These are phyloP conservation scores for Pilobolus umbonatus DNA, from an alignment of 192 early-diverging fungal genomes.

Conservation along the genomic window DNA sequence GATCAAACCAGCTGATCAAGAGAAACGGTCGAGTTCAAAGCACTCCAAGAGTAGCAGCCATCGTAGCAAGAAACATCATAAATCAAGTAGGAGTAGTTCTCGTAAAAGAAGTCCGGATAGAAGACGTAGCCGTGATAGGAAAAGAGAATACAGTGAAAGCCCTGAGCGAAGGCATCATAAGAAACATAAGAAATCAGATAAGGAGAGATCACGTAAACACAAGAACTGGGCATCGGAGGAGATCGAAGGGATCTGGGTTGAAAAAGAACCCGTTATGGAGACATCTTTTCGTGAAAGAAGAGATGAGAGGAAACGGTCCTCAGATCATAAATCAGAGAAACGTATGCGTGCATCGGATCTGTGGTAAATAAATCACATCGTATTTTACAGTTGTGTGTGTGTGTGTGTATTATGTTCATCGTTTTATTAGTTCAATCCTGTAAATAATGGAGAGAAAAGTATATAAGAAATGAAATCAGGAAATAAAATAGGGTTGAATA, in stretches of 20 bases:
- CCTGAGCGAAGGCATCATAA: too few species aligned
- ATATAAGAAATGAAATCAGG: too few species aligned
- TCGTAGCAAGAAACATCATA: not conserved
- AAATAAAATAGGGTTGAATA: too few species aligned
- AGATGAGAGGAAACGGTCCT: too few species aligned
- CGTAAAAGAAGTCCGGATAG: conserved; percentile 6
- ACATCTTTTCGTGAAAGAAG: too few species aligned
- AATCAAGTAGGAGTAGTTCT: not conserved
- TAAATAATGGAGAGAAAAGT: too few species aligned
- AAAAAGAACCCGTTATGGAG: conserved; percentile 15
- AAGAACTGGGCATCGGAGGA: not conserved
- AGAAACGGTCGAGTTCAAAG: not conserved
- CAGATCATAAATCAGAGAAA: too few species aligned
- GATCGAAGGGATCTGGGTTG: conserved; percentile 14
- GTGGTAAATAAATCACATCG: too few species aligned
- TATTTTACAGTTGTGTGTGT: too few species aligned
- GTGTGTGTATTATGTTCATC: too few species aligned
- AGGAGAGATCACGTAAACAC: not conserved
- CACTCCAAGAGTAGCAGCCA: not conserved
- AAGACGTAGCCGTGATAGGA: not conserved
- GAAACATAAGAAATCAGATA: not conserved
- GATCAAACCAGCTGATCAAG: not conserved
- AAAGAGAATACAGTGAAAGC: not conserved
- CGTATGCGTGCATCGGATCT: too few species aligned
- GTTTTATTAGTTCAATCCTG: too few species aligned